Percentiles rank a stretch among this genome's conserved stretches.
These are phyloP conservation scores for Crassisporium funariophilum DNA, from an alignment of 768 basidiomycete genomes.

Conservation along the genomic window DNA sequence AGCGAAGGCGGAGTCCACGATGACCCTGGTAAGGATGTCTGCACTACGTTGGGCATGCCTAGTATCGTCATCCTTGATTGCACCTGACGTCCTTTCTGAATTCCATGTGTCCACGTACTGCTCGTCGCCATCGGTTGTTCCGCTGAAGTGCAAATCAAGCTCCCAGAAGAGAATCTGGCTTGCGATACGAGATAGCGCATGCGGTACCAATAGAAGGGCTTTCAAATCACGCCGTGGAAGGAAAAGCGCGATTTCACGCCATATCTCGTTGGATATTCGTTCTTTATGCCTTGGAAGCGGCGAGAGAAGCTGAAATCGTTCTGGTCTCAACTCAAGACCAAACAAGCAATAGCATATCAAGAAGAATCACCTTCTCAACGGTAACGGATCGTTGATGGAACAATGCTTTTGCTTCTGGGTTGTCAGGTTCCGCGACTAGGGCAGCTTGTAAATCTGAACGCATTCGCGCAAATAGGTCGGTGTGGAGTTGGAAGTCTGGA, in stretches of 20 bases:
- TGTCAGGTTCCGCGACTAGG: conserved; percentile 63
- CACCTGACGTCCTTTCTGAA: conserved; percentile 15
- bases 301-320: conserved; percentile 34
- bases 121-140: conserved; percentile 22
- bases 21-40: conserved; percentile 68
- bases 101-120: conserved; percentile 15
- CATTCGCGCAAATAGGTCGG: conserved; percentile 1
- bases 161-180: conserved; percentile 67
- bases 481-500: too few relatives aligned
- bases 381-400: conserved; percentile 56
- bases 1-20: conserved; percentile 61
- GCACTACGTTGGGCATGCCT: conserved; percentile 67
- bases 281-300: conserved; percentile 43
- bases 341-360: background rate
- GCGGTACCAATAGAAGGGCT: conserved; percentile 63
- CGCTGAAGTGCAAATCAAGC: conserved; percentile 64
- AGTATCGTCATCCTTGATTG: conserved; percentile 40
- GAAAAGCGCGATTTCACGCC: conserved; percentile 66
- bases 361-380: conserved; percentile 54
- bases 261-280: conserved; percentile 68
- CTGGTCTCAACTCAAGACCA: background rate
- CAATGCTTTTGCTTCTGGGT: conserved; percentile 66
- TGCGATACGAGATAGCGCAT: conserved; percentile 67
- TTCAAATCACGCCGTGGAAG: conserved; percentile 68
- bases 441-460: conserved; percentile 66